These are phyloP conservation scores for Hypocreales sp. DNA, from an alignment of 2,329 filamentous ascomycete species.

Conservation along the genomic window DNA sequence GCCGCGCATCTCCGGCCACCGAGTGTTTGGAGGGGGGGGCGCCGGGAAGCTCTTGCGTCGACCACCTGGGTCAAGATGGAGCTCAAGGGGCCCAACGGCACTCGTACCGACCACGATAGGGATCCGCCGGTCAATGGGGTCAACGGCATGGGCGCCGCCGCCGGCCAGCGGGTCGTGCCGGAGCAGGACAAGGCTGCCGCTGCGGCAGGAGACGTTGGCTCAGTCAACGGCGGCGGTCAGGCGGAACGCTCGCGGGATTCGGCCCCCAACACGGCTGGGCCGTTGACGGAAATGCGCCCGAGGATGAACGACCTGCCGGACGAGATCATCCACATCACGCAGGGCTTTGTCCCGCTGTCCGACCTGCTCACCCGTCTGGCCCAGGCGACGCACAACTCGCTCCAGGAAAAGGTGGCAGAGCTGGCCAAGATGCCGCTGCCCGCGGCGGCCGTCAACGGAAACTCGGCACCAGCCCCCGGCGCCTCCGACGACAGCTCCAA, in stretches of 20 bases:
- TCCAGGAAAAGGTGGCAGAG: conserved; percentile 54
- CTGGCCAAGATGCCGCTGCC: conserved; percentile 54
- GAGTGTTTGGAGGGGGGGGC: no score
- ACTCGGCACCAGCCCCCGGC: conserved; percentile 16
- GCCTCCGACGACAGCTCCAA: conserved; percentile 37
- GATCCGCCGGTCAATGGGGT: conserved; percentile 26
- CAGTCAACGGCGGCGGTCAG: conserved; percentile 12
- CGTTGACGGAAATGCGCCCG: not conserved
- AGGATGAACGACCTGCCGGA: conserved; percentile 43
- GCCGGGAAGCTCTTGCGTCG: no score
- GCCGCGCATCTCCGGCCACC: no score
- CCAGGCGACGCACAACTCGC: conserved; percentile 67
- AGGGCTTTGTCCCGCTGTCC: conserved; percentile 62
- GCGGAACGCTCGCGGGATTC: conserved; percentile 4
- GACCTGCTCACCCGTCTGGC: conserved; percentile 63
- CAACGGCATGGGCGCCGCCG: conserved; percentile 19
- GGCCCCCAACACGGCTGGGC: no score
- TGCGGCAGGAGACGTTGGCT: conserved; percentile 4
- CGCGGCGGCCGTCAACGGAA: conserved; percentile 33
- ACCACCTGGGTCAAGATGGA: conserved; percentile 43
- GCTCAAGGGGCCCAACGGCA: conserved; percentile 34
- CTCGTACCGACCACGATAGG: conserved; percentile 40
- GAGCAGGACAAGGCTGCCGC: conserved; percentile 17
- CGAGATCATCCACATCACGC: conserved; percentile 55
- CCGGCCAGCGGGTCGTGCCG: conserved; percentile 9